These are phyloP conservation scores for Trichosporon sp. DNA, from an alignment of 1,284 basidiomycete species.

Conservation along the genomic window DNA sequence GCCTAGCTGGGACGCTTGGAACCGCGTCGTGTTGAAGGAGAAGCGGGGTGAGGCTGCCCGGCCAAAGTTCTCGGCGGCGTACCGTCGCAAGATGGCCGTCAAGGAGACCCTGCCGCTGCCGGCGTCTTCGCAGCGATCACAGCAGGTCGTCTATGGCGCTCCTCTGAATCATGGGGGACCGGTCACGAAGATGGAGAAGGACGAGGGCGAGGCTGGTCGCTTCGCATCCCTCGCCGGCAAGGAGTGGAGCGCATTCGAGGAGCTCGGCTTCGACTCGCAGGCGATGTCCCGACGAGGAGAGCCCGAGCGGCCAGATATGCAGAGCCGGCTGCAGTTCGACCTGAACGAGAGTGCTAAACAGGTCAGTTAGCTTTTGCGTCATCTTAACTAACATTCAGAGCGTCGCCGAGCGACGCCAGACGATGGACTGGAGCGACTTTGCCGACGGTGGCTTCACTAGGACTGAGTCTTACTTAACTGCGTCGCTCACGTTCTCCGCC, in stretches of 20 bases:
- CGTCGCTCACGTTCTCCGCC: constrained; percentile 76
- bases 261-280: constrained; percentile 68
- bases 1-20: constrained; percentile 46
- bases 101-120: constrained; percentile 44
- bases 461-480: constrained; percentile 69
- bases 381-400: constrained; percentile 41
- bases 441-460: constrained; percentile 74
- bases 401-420: constrained; percentile 70
- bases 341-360: constrained; percentile 78
- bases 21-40: constrained; percentile 40
- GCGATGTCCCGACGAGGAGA: constrained; percentile 57
- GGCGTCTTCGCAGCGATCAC: constrained; percentile 9
- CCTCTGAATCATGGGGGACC: neutral
- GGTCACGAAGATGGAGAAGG: constrained; percentile 28
- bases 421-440: constrained; percentile 84
- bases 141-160: constrained; percentile 27
- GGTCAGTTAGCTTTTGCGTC: constrained; percentile 60
- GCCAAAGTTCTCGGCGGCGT: constrained; percentile 46
- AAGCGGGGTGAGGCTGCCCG: constrained; percentile 38
- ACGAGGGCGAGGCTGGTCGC: constrained; percentile 63
- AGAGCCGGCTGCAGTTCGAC: constrained; percentile 77
- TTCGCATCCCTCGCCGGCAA: constrained; percentile 78
- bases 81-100: constrained; percentile 44
- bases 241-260: constrained; percentile 85
- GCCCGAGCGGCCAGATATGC: constrained; percentile 36